These are phyloP conservation scores for Dendrothele bispora DNA, from an alignment of 768 basidiomycete species.

Conservation along the genomic window DNA sequence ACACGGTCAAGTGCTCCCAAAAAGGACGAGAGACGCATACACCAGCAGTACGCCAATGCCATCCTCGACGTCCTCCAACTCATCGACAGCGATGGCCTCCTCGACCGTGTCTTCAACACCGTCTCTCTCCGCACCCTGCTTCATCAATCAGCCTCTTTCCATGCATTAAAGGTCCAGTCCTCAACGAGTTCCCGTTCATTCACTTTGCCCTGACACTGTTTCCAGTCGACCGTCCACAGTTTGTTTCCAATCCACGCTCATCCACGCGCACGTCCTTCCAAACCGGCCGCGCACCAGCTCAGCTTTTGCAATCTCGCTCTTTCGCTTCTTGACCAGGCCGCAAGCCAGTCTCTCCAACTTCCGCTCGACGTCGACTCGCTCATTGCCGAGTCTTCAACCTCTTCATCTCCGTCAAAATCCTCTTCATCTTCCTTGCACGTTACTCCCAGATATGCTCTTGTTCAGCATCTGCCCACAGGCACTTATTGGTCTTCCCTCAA, in stretches of 20 bases:
- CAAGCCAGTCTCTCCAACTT: conserved; percentile 44
- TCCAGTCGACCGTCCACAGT: conserved; percentile 61
- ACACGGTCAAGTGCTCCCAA: no score
- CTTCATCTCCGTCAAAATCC: conserved; percentile 12
- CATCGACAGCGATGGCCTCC: conserved; percentile 73
- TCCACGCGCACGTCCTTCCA: conserved; percentile 61
- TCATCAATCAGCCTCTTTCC: conserved; percentile 45
- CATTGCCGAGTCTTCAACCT: conserved; percentile 24
- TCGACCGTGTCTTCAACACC: conserved; percentile 82
- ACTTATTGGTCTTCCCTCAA: conserved; percentile 80
- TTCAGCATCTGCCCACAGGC: conserved; percentile 75
- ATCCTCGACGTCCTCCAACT: conserved; percentile 58
- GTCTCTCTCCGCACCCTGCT: conserved; percentile 45
- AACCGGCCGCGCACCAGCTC: conserved; percentile 66
- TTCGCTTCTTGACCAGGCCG: conserved; percentile 71
- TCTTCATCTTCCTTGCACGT: conserved; percentile 21
- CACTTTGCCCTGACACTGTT: conserved; percentile 9
- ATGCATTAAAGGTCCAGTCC: no score
- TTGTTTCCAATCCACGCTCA: conserved; percentile 69
- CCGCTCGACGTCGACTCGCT: conserved; percentile 47
- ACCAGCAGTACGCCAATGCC: conserved; percentile 42
- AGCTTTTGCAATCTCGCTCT: conserved; percentile 75
- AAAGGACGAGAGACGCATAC: no score
- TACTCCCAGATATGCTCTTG: conserved; percentile 65
- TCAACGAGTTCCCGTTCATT: no score